Percentiles rank a stretch among this genome's conserved stretches.
Evolutionary conservation across 2,329 filamentous ascomycete genomes (phyloP).

Genomic region (Colletotrichum cordylinicola): DNA sequence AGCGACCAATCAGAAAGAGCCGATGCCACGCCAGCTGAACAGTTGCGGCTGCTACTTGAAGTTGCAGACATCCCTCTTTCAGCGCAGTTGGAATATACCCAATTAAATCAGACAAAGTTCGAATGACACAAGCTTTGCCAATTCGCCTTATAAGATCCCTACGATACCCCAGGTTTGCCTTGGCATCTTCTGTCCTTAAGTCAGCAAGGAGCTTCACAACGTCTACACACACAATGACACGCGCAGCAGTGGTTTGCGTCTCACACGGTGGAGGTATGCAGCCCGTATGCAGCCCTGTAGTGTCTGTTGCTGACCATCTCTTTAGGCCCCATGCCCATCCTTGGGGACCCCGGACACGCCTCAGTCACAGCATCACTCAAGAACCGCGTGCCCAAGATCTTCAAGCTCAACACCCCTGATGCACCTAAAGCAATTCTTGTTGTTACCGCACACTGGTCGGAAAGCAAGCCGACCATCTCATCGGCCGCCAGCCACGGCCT

Average conservation of each 20-base stretch:
- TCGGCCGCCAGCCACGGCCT: constrained; percentile 52
- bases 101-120: not conserved
- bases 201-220: not conserved
- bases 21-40: not conserved
- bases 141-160: not conserved
- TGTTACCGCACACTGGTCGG: constrained; percentile 65
- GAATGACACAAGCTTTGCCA: not conserved
- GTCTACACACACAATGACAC: constrained; percentile 37
- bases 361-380: constrained; percentile 57
- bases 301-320: not conserved
- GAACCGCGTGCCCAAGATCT: constrained; percentile 58
- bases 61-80: not conserved
- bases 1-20: not conserved
- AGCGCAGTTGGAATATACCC: not conserved
- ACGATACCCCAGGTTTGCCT: not conserved
- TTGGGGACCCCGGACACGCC: constrained; percentile 59
- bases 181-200: not conserved
- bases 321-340: constrained; percentile 60
- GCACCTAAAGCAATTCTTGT: constrained; percentile 59
- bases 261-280: constrained; percentile 54
- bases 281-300: not conserved
- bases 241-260: constrained; percentile 51
- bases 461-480: constrained; percentile 54
- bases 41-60: constrained; percentile 1
- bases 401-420: constrained; percentile 56